phyloP scores from a whole-genome alignment of 208 protist genomes.

The Crithidia mellificae region DNA sequence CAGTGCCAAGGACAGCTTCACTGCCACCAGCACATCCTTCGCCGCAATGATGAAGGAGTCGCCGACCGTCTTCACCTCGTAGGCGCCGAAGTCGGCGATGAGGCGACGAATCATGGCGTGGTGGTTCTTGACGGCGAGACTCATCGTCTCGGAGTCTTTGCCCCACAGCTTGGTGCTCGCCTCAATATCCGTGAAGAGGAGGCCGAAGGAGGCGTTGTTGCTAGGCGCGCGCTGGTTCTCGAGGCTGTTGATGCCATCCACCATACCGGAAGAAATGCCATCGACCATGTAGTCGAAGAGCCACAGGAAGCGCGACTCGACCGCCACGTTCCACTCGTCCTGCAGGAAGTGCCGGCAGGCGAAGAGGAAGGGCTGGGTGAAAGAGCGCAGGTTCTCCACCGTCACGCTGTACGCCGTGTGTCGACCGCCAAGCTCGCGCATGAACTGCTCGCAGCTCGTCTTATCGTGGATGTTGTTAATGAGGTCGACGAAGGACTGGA shows the following conservation, averaged over 20 bases:
- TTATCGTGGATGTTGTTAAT: conserved; percentile 48
- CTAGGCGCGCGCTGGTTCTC: conserved; percentile 48
- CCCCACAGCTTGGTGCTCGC: conserved; percentile 81
- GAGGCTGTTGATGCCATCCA: conserved; percentile 43
- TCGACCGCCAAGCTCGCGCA: conserved; percentile 60
- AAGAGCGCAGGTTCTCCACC: conserved; percentile 43
- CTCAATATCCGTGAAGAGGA: conserved; percentile 86
- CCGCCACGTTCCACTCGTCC: conserved; percentile 71
- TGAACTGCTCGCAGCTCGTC: conserved; percentile 43
- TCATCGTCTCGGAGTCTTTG: conserved; percentile 62
- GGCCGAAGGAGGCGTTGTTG: conserved; percentile 46
- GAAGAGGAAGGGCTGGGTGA: conserved; percentile 72
- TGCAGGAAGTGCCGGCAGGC: conserved; percentile 69
- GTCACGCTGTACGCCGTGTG: conserved; percentile 64
- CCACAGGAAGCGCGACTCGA: conserved; percentile 62
- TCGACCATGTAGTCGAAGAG: conserved; percentile 53
- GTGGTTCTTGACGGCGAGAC: conserved; percentile 62
- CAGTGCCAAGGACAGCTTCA: conserved; percentile 70
- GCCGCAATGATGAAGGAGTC: conserved; percentile 88
- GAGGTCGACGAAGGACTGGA: conserved; percentile 54
- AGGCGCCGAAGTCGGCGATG: conserved; percentile 67
- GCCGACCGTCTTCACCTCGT: conserved; percentile 85
- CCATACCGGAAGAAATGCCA: conserved; percentile 53
- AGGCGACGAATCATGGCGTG: conserved; percentile 61
- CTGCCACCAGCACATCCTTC: conserved; percentile 54